Conservation (phyloP, 768 basidiomycete species). For the Boletus rubropictus region DNA sequence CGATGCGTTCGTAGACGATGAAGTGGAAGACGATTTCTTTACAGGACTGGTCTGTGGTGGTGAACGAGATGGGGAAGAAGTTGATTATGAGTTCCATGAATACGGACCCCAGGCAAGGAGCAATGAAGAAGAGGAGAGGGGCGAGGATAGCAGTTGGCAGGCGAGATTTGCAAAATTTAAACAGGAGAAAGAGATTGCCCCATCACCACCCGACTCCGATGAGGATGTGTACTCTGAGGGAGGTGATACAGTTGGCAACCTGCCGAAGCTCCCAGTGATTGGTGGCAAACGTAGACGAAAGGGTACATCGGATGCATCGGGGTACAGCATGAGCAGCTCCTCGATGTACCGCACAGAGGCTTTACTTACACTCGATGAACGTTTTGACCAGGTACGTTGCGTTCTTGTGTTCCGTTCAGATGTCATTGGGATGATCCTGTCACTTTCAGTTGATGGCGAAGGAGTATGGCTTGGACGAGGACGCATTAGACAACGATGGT, state of each 20-base stretch:
- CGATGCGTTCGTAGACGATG: slow-evolving; percentile 86
- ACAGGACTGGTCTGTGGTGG: slow-evolving; percentile 64
- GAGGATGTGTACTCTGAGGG: slow-evolving; percentile 57
- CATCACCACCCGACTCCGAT: slow-evolving; percentile 39
- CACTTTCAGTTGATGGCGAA: slow-evolving; percentile 61
- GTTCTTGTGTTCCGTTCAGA: neutral
- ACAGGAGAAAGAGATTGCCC: slow-evolving; percentile 34
- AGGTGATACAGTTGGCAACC: slow-evolving; percentile 72
- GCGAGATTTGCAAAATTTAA: slow-evolving; percentile 79
- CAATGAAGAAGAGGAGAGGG: slow-evolving; percentile 24
- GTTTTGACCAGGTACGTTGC: slow-evolving; percentile 78
- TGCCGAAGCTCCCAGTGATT: slow-evolving; percentile 73
- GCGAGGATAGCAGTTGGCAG: slow-evolving; percentile 56
- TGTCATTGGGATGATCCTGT: neutral
- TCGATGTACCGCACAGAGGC: slow-evolving; percentile 93
- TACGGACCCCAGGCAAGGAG: slow-evolving; percentile 24
- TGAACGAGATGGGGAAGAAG: slow-evolving; percentile 51
- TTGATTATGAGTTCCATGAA: slow-evolving; percentile 66
- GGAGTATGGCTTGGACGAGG: slow-evolving; percentile 65
- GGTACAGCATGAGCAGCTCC: slow-evolving; percentile 96
- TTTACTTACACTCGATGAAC: slow-evolving; percentile 82
- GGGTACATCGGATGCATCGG: slow-evolving; percentile 79
- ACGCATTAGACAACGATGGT: slow-evolving; percentile 45
- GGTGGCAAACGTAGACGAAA: slow-evolving; percentile 71
- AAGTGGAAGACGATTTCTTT: slow-evolving; percentile 72